These are phyloP conservation scores for Tolypocladium sp. DNA, from an alignment of 2,329 filamentous ascomycete species.

Conservation along the genomic window DNA sequence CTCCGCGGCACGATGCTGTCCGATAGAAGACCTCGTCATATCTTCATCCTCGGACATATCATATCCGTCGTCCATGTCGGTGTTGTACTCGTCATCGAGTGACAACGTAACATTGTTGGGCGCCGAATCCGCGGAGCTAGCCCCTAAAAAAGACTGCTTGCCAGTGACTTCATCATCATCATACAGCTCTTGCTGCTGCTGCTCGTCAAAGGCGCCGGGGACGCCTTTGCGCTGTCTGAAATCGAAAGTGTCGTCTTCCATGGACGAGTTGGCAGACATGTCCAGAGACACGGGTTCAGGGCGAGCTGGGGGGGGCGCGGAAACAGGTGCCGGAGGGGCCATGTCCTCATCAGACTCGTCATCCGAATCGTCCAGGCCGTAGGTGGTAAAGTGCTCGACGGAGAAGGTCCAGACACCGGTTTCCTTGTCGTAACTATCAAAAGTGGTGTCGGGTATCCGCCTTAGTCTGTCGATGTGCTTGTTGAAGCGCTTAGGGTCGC, in stretches of 20 bases:
- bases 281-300: constrained; percentile 11
- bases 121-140: constrained; percentile 77
- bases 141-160: constrained; percentile 81
- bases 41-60: constrained; percentile 61
- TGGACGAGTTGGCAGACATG: constrained; percentile 12
- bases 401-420: constrained; percentile 85
- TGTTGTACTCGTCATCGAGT: constrained; percentile 47
- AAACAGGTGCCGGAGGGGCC: constrained; percentile 15
- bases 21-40: constrained; percentile 70
- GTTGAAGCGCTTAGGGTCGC: constrained; percentile 54
- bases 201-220: constrained; percentile 76
- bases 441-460: constrained; percentile 71
- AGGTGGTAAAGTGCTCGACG: constrained; percentile 96
- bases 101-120: constrained; percentile 50
- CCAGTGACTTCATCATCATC: constrained; percentile 48
- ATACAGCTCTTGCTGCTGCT: constrained; percentile 44
- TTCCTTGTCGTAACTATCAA: constrained; percentile 68
- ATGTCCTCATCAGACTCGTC: constrained; percentile 53
- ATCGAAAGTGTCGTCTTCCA: constrained; percentile 50
- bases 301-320: constrained; percentile 8
- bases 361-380: constrained; percentile 75
- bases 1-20: constrained; percentile 70
- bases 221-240: constrained; percentile 44
- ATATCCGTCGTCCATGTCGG: constrained; percentile 65
- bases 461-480: constrained; percentile 80